Conservation (phyloP, 108 stramenopile genomes). For the Nannochloropsis salina region DNA sequence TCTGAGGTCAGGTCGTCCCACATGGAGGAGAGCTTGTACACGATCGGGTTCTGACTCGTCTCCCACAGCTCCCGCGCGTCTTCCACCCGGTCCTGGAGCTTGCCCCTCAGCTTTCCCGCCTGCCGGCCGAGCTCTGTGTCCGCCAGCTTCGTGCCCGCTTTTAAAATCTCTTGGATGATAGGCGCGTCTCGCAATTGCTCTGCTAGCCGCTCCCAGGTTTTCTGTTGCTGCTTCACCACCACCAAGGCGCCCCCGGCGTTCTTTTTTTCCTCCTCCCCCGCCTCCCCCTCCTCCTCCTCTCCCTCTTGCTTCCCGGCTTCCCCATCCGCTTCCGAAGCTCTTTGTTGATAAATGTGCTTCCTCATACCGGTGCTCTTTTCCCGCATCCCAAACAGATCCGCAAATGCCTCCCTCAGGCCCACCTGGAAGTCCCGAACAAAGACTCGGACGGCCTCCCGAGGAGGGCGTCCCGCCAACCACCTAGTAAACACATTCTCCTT, state of each 20-base stretch:
- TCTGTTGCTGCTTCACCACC: slow-evolving; percentile 81
- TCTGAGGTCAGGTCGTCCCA: slow-evolving; percentile 92
- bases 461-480: slow-evolving; percentile 10
- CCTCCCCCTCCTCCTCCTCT: slow-evolving; percentile 17
- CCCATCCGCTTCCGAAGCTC: background rate
- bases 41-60: slow-evolving; percentile 91
- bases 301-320: background rate
- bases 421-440: background rate
- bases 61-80: slow-evolving; percentile 80
- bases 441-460: background rate
- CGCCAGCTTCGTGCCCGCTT: slow-evolving; percentile 25
- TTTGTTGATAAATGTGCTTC: slow-evolving; percentile 1
- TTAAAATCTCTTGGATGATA: slow-evolving; percentile 64
- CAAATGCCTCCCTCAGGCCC: background rate
- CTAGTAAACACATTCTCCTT: background rate
- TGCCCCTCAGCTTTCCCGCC: slow-evolving; percentile 28
- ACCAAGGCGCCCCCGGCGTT: slow-evolving; percentile 42
- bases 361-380: slow-evolving; percentile 20
- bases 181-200: slow-evolving; percentile 80
- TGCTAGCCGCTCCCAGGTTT: slow-evolving; percentile 87
- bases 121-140: slow-evolving; percentile 26
- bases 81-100: slow-evolving; percentile 41
- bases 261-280: slow-evolving; percentile 25
- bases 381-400: slow-evolving; percentile 18
- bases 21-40: slow-evolving; percentile 85